phyloP scores from a whole-genome alignment of 2,329 filamentous ascomycete species.

The Verticillium dahliae region DNA sequence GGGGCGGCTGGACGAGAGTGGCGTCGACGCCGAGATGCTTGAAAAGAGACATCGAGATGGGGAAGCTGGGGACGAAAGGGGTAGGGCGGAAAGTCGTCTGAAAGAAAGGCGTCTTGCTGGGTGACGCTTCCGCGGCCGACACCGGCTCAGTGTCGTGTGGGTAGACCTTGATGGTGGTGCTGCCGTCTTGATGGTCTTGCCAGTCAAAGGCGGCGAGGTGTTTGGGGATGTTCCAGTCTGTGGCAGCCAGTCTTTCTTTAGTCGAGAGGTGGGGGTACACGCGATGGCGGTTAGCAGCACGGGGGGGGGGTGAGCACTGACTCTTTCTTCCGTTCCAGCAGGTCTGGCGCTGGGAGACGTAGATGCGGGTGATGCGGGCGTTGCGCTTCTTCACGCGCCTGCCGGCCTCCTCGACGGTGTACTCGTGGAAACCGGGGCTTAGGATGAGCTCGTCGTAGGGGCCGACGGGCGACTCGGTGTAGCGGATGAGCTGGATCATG shows the following conservation, averaged over 20 bases:
- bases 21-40: constrained; percentile 34
- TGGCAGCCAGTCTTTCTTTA: background rate
- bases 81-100: constrained; percentile 35
- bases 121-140: constrained; percentile 21
- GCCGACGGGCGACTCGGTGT: constrained; percentile 42
- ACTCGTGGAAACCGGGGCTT: constrained; percentile 38
- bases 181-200: constrained; percentile 25
- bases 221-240: constrained; percentile 51
- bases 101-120: constrained; percentile 34
- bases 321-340: constrained; percentile 46
- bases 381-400: constrained; percentile 26
- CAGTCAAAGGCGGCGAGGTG: constrained; percentile 46
- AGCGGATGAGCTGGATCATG: constrained; percentile 44
- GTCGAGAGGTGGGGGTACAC: background rate
- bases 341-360: constrained; percentile 45
- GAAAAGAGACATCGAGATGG: constrained; percentile 30
- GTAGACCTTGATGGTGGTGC: constrained; percentile 34
- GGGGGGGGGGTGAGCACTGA: constrained; percentile 13
- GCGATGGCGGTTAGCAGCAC: background rate
- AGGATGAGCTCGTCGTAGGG: constrained; percentile 48
- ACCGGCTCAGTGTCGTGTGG: constrained; percentile 28
- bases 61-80: constrained; percentile 34
- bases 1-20: constrained; percentile 40
- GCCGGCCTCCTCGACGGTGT: constrained; percentile 26
- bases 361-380: constrained; percentile 43